Evolutionary conservation across 345 rosid genomes (phyloP).

Genomic region (Hirschfeldia incana): DNA sequence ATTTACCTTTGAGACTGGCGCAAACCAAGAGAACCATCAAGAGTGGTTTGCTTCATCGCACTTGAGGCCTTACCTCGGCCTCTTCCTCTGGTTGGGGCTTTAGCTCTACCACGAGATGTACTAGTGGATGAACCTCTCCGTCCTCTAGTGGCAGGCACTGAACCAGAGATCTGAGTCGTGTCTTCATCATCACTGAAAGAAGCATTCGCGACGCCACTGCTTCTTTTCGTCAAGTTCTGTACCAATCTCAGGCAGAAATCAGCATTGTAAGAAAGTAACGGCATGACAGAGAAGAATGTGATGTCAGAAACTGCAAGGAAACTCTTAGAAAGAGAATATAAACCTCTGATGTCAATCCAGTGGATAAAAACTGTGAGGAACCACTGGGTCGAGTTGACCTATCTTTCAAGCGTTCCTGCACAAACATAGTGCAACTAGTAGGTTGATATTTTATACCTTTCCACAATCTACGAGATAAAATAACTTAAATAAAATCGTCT

Average conservation of each 20-base stretch:
- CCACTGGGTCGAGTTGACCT: slow-evolving; percentile 65
- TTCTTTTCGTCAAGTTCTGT: slow-evolving; percentile 56
- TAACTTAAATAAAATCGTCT: slow-evolving; percentile 34
- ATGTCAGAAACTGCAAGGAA: slow-evolving; percentile 19
- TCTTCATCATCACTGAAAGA: slow-evolving; percentile 97
- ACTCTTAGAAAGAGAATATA: slow-evolving; percentile 17
- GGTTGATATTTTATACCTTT: slow-evolving; percentile 13
- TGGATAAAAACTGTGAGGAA: slow-evolving; percentile 50
- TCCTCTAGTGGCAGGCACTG: slow-evolving; percentile 55
- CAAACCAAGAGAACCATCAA: slow-evolving; percentile 68
- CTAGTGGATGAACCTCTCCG: slow-evolving; percentile 55
- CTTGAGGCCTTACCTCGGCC: slow-evolving; percentile 74
- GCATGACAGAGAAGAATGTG: slow-evolving; percentile 18
- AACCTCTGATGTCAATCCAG: slow-evolving; percentile 65
- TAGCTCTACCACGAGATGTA: slow-evolving; percentile 57
- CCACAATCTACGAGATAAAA: neutral
- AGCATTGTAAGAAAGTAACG: slow-evolving; percentile 26
- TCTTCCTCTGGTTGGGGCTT: slow-evolving; percentile 81
- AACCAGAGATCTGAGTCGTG: slow-evolving; percentile 50
- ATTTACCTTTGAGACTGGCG: slow-evolving; percentile 77
- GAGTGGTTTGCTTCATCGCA: slow-evolving; percentile 86
- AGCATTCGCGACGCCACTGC: slow-evolving; percentile 56
- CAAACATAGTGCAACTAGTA: slow-evolving; percentile 17
- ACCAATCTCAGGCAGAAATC: slow-evolving; percentile 20
- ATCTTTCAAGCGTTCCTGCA: slow-evolving; percentile 86